Base-by-base conservation (phyloP, 2,329 filamentous ascomycete genomes). In the Xylariaceae sp. region DNA sequence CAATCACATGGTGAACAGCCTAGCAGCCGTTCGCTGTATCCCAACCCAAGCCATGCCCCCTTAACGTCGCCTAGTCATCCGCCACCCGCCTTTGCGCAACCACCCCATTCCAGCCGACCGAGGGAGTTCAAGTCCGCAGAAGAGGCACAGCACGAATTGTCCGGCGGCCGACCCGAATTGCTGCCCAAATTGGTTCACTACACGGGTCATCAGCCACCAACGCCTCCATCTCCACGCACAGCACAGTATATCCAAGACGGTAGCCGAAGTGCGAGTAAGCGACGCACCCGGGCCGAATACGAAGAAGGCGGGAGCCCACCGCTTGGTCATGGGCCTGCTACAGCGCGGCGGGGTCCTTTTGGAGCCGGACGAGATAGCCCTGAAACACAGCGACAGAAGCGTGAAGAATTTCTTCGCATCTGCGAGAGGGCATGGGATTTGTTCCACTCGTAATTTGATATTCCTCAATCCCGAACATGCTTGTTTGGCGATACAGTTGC, bases 131-230 rank as follows among this genome's bases (percentile, higher is more conserved):
- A 90, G 62, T 96, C 92, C 3, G 94, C 94, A 11, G 94, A 99
- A 68, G 94, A 99, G 66, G 94, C 90, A 2, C 91, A 97, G 52
- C 88, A 89, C 50, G 89, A 94, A 56, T 72, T 99, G 54, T 86
- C 91, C 5, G 91, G 90, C 44, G 94, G 94, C n/a, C 83, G 94
- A 49, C 87, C 95, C 49, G 94, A 99, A 51, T 77, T 97, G 12
- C 76, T 96, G 44, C 94, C 94, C 18, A 94, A 92, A 69, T 83
- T 97, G 49, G 89, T 99, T 12, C 94, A 97, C 70, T 99, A 99
- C 67, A 90, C 88, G 36, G 90, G 90, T 42, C 90, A 95, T 65
- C 92, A 96, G 67, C 91, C 92, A 38, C 91, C 91, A 3, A 96
- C 91, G 2, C 91, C 92, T 33, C 90, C 90, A 5, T 95, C 90